Evolutionary conservation across 768 basidiomycete genomes (phyloP), one percentile per base, ranked within the genome.

Genomic region (button mushroom (Agaricus bisporus)): DNA sequence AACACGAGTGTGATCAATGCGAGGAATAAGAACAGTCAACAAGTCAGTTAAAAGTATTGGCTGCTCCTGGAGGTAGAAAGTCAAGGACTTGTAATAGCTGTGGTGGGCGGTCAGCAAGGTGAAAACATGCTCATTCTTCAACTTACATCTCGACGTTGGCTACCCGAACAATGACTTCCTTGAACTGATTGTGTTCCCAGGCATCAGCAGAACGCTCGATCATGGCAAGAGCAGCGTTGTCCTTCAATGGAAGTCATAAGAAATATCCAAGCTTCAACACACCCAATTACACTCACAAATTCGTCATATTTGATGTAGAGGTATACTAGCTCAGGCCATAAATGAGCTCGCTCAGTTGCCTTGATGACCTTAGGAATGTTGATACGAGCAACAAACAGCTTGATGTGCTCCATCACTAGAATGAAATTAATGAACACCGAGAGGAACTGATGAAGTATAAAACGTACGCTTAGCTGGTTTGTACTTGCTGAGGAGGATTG

Each of bases 171-270:
- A 97, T 81, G 54, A 97, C 86, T 61, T 98, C 97, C 79, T 98
- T 98, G 85, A 99, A 99, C 68, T 98, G 95, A 63, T 92, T 95
- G 73, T 99, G 97, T 54, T 99, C 97, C 95, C 95, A 99, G 46
- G 94, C 93, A 69, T 97, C 93, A n/a, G 91, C 82, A 1, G 97
- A 91, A 17, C 95, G 87, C 68, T 99, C 97, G 67, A 98, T 98
- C 95, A 98, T 99, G 4, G 94, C 92, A 60, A 98, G 76, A 36
- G 95, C 91, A 29, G 97, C 95, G 64, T 99, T 98, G 67, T 98
- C 97, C 83, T 92, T 38, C 0, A 57, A 26, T 52, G 58, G 32
- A 39, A 4, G 36, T 11, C 29, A 39, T 39, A 12, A 37, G 43
- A 39, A 9, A 50, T 22, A 4, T 8, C 45, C 6, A 5, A 17